phyloP scores from a whole-genome alignment of 1,284 basidiomycete genomes.

The Cutaneotrichosporon cavernicola region DNA sequence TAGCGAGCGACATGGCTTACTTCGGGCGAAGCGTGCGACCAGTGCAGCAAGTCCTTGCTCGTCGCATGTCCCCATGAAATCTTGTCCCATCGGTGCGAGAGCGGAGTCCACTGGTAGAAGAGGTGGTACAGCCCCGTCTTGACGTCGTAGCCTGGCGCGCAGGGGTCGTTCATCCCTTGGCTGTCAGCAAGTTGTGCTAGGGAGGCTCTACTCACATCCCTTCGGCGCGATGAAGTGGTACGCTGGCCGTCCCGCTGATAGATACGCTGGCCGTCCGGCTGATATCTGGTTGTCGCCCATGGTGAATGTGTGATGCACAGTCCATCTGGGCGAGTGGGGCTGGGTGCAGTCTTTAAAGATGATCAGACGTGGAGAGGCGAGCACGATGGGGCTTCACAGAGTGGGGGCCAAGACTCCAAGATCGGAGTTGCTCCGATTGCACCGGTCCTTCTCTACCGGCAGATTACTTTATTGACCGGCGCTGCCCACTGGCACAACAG shows the following conservation, averaged over 20 bases:
- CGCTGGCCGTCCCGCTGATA: conserved; percentile 9
- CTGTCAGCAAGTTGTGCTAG: no score
- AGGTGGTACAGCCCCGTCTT: conserved; percentile 26
- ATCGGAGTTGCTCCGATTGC: no score
- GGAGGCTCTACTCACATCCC: conserved; percentile 13
- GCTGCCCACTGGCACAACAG: no score
- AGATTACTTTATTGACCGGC: no score
- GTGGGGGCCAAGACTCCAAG: no score
- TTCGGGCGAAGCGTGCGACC: conserved; percentile 17
- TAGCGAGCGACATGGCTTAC: not conserved
- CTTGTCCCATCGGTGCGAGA: conserved; percentile 22
- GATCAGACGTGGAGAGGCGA: no score
- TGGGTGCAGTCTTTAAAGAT: no score
- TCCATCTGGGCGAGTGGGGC: no score
- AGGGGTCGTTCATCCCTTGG: conserved; percentile 27
- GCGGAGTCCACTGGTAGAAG: conserved; percentile 32
- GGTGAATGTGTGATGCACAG: no score
- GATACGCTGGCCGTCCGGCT: conserved; percentile 18
- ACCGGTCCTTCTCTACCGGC: no score
- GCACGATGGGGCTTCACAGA: no score
- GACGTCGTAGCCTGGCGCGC: conserved; percentile 26
- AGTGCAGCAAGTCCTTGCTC: conserved; percentile 24
- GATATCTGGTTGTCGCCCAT: no score
- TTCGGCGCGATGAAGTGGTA: conserved; percentile 26
- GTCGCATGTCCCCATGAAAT: conserved; percentile 31